A percentile compares a stretch with the other conserved stretches of the same genome.
These are phyloP conservation scores for Vaccinium vitisidaea DNA, from an alignment of 148 eudicot species.

Conservation along the genomic window DNA sequence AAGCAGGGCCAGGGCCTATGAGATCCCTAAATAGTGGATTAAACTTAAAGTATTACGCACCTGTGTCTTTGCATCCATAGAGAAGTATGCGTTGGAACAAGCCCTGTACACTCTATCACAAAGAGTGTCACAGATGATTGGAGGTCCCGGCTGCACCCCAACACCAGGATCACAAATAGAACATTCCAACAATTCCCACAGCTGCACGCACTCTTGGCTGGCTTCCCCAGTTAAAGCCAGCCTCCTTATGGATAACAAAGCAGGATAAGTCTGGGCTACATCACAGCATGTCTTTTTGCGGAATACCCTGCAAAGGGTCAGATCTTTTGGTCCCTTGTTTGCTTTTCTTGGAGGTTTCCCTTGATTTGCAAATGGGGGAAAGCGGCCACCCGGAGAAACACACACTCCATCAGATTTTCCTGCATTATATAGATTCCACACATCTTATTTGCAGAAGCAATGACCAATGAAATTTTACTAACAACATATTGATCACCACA, in stretches of 20 bases:
- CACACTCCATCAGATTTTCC: constrained; percentile 76
- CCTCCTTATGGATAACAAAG: constrained; percentile 70
- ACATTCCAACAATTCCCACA: constrained; percentile 95
- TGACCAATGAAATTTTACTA: not conserved
- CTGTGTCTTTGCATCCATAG: constrained; percentile 77
- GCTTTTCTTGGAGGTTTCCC: constrained; percentile 80
- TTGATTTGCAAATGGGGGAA: constrained; percentile 65
- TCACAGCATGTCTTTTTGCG: constrained; percentile 91
- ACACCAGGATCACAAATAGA: constrained; percentile 88
- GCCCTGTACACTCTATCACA: constrained; percentile 78
- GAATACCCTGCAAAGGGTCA: constrained; percentile 82
- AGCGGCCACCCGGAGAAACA: constrained; percentile 89
- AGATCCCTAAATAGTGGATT: not conserved
- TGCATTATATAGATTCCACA: constrained; percentile 35
- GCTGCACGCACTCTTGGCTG: constrained; percentile 73
- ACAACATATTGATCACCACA: not conserved
- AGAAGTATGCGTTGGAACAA: constrained; percentile 81
- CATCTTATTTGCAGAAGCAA: not conserved
- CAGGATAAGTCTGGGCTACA: constrained; percentile 78
- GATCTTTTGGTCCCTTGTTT: constrained; percentile 63
- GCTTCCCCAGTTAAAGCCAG: constrained; percentile 88
- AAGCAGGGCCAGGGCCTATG: not conserved
- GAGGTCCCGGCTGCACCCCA: constrained; percentile 83
- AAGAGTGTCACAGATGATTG: constrained; percentile 69
- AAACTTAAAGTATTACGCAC: constrained; percentile 32